A percentile compares a stretch with the other conserved stretches of the same genome.
These are phyloP conservation scores for Galerina sulciceps DNA, from an alignment of 768 basidiomycete species.

Conservation along the genomic window DNA sequence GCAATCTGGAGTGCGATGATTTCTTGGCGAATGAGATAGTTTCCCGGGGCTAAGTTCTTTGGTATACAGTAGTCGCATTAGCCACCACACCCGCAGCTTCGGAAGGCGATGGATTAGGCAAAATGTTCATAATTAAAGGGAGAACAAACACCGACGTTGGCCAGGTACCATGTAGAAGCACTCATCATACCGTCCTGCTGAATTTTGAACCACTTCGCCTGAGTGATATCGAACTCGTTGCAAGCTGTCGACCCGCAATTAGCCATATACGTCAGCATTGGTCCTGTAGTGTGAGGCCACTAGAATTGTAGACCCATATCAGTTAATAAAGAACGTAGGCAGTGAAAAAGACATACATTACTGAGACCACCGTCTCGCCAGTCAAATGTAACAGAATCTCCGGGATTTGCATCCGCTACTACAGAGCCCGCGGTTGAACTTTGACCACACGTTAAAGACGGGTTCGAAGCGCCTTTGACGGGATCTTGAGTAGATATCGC, in stretches of 20 bases:
- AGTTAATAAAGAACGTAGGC: background rate
- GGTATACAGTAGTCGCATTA: constrained; percentile 50
- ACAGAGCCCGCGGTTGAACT: constrained; percentile 52
- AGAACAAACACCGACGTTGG: constrained; percentile 48
- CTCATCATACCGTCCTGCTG: constrained; percentile 50
- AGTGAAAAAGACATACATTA: constrained; percentile 28
- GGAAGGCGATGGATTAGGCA: background rate
- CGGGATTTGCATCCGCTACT: constrained; percentile 62
- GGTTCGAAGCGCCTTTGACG: constrained; percentile 60
- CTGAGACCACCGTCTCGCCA: constrained; percentile 55
- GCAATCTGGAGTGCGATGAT: constrained; percentile 80
- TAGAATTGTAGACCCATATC: constrained; percentile 15
- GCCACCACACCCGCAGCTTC: constrained; percentile 45
- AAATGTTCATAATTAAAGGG: background rate
- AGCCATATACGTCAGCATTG: constrained; percentile 77
- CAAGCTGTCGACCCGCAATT: constrained; percentile 61
- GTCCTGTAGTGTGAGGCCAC: constrained; percentile 65
- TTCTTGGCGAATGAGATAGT: constrained; percentile 80
- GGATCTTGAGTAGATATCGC: constrained; percentile 42
- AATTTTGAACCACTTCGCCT: constrained; percentile 79
- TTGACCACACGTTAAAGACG: constrained; percentile 63
- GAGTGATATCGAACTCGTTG: constrained; percentile 58
- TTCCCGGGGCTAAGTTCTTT: constrained; percentile 61
- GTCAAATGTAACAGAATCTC: constrained; percentile 54
- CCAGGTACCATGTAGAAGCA: constrained; percentile 53